Evolutionary conservation across 495 filamentous ascomycete species (phyloP).

Genomic region (Trichoderma gamsii): DNA sequence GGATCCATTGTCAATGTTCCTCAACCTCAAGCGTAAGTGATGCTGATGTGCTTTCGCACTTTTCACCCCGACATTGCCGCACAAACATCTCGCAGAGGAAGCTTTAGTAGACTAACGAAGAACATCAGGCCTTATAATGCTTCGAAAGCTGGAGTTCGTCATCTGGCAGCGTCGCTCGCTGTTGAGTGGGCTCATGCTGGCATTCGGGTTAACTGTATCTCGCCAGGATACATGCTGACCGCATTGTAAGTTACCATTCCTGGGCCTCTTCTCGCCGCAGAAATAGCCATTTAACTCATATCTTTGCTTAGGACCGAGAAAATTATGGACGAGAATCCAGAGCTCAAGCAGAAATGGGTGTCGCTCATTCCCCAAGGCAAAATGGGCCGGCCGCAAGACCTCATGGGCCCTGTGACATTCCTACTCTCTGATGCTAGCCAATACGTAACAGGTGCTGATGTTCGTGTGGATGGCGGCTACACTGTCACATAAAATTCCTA

Average conservation of each 20-base stretch:
- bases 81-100: not conserved
- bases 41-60: not conserved
- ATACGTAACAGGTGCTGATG: conserved; percentile 86
- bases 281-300: not conserved
- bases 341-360: conserved; percentile 80
- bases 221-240: conserved; percentile 90
- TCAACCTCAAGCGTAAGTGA: conserved; percentile 69
- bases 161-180: conserved; percentile 71
- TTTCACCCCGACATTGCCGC: not conserved
- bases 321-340: conserved; percentile 87
- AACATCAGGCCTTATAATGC: conserved; percentile 70
- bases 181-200: conserved; percentile 83
- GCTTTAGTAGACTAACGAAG: conserved; percentile 16
- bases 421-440: conserved; percentile 75
- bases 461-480: conserved; percentile 89
- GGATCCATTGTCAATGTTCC: conserved; percentile 89
- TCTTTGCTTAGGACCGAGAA: conserved; percentile 65
- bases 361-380: conserved; percentile 84
- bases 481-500: conserved; percentile 59
- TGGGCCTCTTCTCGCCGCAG: not conserved
- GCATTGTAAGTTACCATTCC: conserved; percentile 57
- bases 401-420: conserved; percentile 91
- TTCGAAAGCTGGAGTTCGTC: conserved; percentile 81
- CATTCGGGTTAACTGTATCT: conserved; percentile 88
- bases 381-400: conserved; percentile 86